Percentiles rank a stretch among this genome's conserved stretches.
phyloP scores from a whole-genome alignment of 257 asterid genomes.

The Buddleja alternifolia region DNA sequence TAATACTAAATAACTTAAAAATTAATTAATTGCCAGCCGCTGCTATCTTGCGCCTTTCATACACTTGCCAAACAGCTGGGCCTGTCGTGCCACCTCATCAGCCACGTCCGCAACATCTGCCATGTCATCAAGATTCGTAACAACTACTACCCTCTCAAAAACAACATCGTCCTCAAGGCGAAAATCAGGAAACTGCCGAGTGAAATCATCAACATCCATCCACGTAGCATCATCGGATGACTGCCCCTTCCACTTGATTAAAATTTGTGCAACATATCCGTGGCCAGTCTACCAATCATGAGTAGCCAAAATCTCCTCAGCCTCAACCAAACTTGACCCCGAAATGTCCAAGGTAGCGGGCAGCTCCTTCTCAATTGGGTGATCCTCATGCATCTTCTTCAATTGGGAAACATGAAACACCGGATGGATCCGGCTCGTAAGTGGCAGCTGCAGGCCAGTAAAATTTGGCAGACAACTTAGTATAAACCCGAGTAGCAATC shows the following conservation, averaged over 20 bases:
- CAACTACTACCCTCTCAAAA: too few species aligned
- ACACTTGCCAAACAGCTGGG: too few species aligned
- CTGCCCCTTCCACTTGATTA: neutral
- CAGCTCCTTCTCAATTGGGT: too few species aligned
- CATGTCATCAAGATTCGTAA: too few species aligned
- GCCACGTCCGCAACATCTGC: too few species aligned
- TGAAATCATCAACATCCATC: neutral
- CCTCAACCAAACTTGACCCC: neutral
- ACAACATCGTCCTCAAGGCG: too few species aligned
- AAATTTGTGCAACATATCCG: neutral
- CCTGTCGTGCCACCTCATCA: too few species aligned
- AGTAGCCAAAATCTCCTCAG: neutral
- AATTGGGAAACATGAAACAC: neutral
- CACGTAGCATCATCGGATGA: neutral
- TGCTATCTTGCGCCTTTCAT: too few species aligned
- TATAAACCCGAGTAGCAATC: neutral
- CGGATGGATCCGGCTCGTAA: too few species aligned
- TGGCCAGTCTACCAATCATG: too few species aligned
- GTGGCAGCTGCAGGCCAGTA: neutral
- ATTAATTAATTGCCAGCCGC: too few species aligned
- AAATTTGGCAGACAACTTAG: neutral
- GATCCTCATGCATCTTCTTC: neutral
- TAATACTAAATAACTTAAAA: too few species aligned
- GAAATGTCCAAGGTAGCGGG: neutral
- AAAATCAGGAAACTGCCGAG: neutral